Conservation (phyloP, 139 green algal genomes). For the Chlamydomonas asymmetrica region DNA sequence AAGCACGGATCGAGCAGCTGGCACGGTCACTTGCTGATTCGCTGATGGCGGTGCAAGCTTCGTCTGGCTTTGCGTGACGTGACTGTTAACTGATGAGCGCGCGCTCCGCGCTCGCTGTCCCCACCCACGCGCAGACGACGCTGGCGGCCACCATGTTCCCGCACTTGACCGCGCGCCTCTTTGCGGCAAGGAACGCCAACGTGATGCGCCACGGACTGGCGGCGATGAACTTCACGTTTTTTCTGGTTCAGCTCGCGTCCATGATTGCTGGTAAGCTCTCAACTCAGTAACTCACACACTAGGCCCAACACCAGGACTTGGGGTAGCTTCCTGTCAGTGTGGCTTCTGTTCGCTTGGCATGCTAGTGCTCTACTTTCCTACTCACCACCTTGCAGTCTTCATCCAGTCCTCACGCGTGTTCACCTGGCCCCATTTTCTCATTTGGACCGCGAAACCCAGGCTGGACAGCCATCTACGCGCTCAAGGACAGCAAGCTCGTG, state of each 20-base stretch:
- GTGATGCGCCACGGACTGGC: slow-evolving; percentile 44
- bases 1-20: too few species aligned
- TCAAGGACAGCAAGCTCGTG: background rate
- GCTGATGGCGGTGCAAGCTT: too few species aligned
- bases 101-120: background rate
- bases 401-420: slow-evolving; percentile 22
- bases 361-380: too few species aligned
- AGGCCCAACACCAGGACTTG: too few species aligned
- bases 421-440: too few species aligned
- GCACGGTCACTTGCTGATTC: too few species aligned
- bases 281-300: too few species aligned
- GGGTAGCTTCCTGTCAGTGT: too few species aligned
- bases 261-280: slow-evolving; percentile 31
- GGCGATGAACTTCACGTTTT: slow-evolving; percentile 44
- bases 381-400: too few species aligned
- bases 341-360: too few species aligned
- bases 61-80: too few species aligned
- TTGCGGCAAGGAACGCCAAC: slow-evolving; percentile 6
- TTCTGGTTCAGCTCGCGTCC: slow-evolving; percentile 34
- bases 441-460: too few species aligned
- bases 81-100: slow-evolving; percentile 7
- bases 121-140: slow-evolving; percentile 28
- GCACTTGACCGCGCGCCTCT: slow-evolving; percentile 43
- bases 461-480: slow-evolving; percentile 8
- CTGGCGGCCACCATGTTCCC: slow-evolving; percentile 54